Conservation (phyloP, 2,329 filamentous ascomycete genomes). For the Sclerotinia minor region DNA sequence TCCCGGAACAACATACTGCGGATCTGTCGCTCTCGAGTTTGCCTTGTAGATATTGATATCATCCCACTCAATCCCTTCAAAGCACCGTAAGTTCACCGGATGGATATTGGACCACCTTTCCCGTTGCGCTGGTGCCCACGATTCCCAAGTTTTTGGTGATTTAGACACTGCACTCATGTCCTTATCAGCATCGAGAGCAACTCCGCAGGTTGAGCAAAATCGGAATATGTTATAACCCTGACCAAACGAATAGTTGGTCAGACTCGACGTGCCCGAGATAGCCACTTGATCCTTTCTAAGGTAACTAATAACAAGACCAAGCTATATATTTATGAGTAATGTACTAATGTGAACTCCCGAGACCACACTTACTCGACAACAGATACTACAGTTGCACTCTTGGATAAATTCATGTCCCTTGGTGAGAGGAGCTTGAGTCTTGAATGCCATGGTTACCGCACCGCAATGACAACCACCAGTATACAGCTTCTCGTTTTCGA, state of each 20-base stretch:
- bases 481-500: slow-evolving; percentile 32
- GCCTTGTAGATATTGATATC: slow-evolving; percentile 22
- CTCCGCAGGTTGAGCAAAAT: slow-evolving; percentile 28
- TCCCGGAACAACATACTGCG: slow-evolving; percentile 26
- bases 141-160: background rate
- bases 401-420: slow-evolving; percentile 21
- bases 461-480: slow-evolving; percentile 37
- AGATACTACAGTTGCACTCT: slow-evolving; percentile 35
- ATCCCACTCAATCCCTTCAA: slow-evolving; percentile 30
- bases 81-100: slow-evolving; percentile 27
- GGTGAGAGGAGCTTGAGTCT: slow-evolving; percentile 21
- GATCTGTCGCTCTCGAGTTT: slow-evolving; percentile 16
- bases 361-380: slow-evolving; percentile 27
- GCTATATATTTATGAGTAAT: slow-evolving; percentile 7
- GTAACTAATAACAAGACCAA: slow-evolving; percentile 26
- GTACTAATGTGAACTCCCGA: background rate
- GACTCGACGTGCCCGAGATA: slow-evolving; percentile 1
- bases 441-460: slow-evolving; percentile 32
- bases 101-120: slow-evolving; percentile 19
- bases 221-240: slow-evolving; percentile 15
- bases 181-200: slow-evolving; percentile 13
- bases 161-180: slow-evolving; percentile 4
- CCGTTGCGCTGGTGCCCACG: slow-evolving; percentile 12
- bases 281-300: slow-evolving; percentile 23
- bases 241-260: slow-evolving; percentile 26